Evolutionary conservation across 2,329 filamentous ascomycete species (phyloP), one percentile per base, ranked within the genome.

Genomic region (Botryotinia globosa): DNA sequence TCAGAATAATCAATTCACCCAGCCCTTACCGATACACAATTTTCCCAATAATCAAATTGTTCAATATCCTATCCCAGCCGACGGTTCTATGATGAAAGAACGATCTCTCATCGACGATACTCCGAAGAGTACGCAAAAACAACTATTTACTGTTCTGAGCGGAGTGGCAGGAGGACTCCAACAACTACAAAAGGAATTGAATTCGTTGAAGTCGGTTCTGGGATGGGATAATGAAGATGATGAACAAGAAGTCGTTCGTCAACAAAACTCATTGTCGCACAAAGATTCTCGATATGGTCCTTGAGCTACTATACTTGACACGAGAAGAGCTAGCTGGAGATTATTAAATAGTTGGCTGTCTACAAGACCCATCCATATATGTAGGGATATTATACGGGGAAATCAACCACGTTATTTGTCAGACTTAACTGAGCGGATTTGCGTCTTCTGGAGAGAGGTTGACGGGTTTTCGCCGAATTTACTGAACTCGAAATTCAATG

Each of bases 181-280:
- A 63, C 66, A 77, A 54, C 58, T 79, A 42, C 76, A 78, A 67
- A 74, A 75, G 39, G 75, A 79, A 45, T 56, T 79, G 51, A 75
- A 76, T 65, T 67, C 70, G 37, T 73, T 77, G 66, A 79, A 77
- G 72, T 72, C 67, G 34, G 63, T 73, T 44, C 66, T 78, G n/a
- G 79, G 76, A 54, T 78, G 77, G 61, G 75, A 75, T 39, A 73
- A 72, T 64, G 75, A 75, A 18, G 72, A 74, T 64, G 51, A 32
- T 12, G 44, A 70, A n/a, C 37, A 22, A 56, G 51, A 54, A 32
- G 39, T 32, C 58, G 20, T 44, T n/a, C 39, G 39, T 25, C 42
- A 29, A 42, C 65, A 42, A 42, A 39, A 42, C 37, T 20, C 68
- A 25, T 39, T 32, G 18, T 69, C 16, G 32, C 48, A 18, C 10